A percentile compares a stretch with the other conserved stretches of the same genome.
These are phyloP conservation scores for Trichoderma breve DNA, from an alignment of 2,329 filamentous ascomycete genomes.

Conservation along the genomic window DNA sequence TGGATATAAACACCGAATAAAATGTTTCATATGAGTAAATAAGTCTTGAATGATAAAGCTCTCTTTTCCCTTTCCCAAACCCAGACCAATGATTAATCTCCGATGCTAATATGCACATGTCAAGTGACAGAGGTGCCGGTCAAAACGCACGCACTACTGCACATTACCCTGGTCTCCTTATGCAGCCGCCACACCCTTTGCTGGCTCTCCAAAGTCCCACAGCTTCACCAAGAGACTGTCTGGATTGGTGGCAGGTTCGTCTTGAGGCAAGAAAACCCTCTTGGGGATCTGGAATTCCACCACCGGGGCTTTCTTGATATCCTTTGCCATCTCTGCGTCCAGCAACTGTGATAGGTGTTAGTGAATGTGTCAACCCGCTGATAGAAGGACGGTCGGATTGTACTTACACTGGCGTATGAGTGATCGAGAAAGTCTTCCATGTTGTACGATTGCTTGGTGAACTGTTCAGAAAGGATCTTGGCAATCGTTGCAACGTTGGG, in stretches of 20 bases:
- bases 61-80: background rate
- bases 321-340: slow-evolving; percentile 78
- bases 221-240: slow-evolving; percentile 59
- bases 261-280: slow-evolving; percentile 64
- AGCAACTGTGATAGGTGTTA: slow-evolving; percentile 60
- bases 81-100: background rate
- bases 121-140: background rate
- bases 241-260: slow-evolving; percentile 45
- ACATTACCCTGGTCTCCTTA: background rate
- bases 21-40: background rate
- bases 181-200: slow-evolving; percentile 13
- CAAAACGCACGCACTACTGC: slow-evolving; percentile 6
- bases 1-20: background rate
- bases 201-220: slow-evolving; percentile 52
- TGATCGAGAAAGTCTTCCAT: slow-evolving; percentile 98
- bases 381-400: background rate
- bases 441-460: slow-evolving; percentile 92
- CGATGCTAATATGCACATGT: slow-evolving; percentile 1
- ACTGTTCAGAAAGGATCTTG: slow-evolving; percentile 93
- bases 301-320: slow-evolving; percentile 80
- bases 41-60: background rate
- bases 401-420: slow-evolving; percentile 75
- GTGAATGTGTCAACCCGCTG: slow-evolving; percentile 21
- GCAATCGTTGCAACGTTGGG: slow-evolving; percentile 93
- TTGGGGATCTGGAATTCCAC: slow-evolving; percentile 95